Base-by-base conservation (phyloP, 73 alveolate genomes). In the Tetrahymena thermophila region DNA sequence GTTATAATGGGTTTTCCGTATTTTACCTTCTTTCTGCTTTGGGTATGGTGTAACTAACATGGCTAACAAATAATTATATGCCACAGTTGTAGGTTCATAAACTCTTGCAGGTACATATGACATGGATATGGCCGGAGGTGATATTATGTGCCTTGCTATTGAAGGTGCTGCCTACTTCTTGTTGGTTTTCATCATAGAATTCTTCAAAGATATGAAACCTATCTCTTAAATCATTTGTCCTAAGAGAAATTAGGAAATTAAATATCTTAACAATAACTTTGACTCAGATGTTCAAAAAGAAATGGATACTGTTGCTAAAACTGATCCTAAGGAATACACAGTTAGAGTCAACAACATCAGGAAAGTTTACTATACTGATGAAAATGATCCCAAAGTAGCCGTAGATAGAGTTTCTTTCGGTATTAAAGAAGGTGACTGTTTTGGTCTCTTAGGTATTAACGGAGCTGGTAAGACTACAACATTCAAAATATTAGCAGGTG, bases 381-480 rank as follows among this genome's bases (percentile, higher is more conserved):
- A 71, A 71, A 71, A 71, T 25, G 89, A 71, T 13, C 89, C 89
- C 4, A 58, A 96, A 50, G 95, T 95, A 23, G 99, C 99, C 9
- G 99, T 98, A 15, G 96, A 96, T 84, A 97, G 97, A 93, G 57
- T 98, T 35, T 96, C 98, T 34, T 97, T 98, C 94, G 96, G 97
- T 93, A 56, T 98, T 14, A 96, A 96, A 85, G 95, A 89, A 21
- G 98, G 99, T 0, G 98, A 98, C 95, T 97, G 99, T 93, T 98
- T 97, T 95, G 98, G 97, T 9, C 93, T 98, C 23, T 85, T 98
- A 17, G 99, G 99, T 15, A 95, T 97, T 31, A 98, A 98, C 84
- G 99, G 99, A 25, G 99, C 99, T 21, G 99, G 99, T 89, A 98
- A 98, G 85, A 97, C 99, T 31, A 97, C 99, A 50, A 97, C 98